These are phyloP conservation scores for Phytopythium vexans DNA, from an alignment of 352 stramenopile species.

Conservation along the genomic window DNA sequence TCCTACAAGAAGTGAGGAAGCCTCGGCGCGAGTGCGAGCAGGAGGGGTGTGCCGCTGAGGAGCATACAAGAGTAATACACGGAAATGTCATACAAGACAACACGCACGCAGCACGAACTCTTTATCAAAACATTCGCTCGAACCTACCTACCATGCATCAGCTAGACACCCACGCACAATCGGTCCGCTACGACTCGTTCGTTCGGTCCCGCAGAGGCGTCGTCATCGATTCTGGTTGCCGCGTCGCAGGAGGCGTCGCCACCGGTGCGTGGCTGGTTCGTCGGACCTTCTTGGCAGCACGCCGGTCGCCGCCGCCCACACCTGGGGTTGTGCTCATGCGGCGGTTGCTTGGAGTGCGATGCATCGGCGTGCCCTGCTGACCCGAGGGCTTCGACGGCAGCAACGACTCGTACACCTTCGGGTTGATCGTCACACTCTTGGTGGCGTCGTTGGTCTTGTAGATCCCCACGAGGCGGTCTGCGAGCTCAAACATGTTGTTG, in stretches of 20 bases:
- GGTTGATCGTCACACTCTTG: conserved; percentile 99
- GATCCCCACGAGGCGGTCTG: conserved; percentile 98
- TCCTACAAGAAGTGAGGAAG: conserved; percentile 25
- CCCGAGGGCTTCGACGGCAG: conserved; percentile 8
- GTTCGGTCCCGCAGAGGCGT: conserved; percentile 39
- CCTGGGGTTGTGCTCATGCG: conserved; percentile 19
- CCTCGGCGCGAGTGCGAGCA: no score
- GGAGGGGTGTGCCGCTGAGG: no score
- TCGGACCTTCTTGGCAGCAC: conserved; percentile 26
- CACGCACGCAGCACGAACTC: no score
- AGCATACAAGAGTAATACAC: no score
- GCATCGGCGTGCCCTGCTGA: conserved; percentile 17
- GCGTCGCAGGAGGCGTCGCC: conserved; percentile 16
- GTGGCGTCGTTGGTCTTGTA: conserved; percentile 99
- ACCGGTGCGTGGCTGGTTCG: conserved; percentile 28
- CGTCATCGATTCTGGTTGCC: conserved; percentile 9
- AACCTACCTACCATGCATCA: no score
- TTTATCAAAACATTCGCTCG: no score
- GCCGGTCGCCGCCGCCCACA: conserved; percentile 10
- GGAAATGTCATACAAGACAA: no score
- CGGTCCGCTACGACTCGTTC: conserved; percentile 27
- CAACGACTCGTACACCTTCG: conserved; percentile 79
- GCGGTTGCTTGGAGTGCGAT: conserved; percentile 10
- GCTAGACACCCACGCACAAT: background rate
- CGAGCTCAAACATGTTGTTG: conserved; percentile 99